A percentile compares a stretch with the other conserved stretches of the same genome.
Conservation (phyloP, 2,329 filamentous ascomycete genomes). For the Keithomyces neogunnii region DNA sequence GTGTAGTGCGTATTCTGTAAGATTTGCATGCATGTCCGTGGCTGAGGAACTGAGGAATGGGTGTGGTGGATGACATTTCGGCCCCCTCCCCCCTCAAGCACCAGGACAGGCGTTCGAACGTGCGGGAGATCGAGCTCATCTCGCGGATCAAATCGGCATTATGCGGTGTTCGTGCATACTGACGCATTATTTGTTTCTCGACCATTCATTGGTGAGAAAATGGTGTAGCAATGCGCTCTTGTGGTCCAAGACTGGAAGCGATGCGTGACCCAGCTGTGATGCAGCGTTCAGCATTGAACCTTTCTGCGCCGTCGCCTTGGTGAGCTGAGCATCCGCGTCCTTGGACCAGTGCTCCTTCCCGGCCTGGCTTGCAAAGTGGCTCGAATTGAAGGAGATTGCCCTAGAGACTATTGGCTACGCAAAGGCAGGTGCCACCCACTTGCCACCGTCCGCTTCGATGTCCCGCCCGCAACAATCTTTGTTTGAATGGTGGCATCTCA, state of each 20-base stretch:
- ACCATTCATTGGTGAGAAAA: background rate
- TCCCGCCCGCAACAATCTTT: background rate
- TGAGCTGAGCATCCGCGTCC: background rate
- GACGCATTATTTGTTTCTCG: background rate
- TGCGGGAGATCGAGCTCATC: background rate
- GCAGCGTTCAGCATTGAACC: background rate
- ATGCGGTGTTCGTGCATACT: background rate
- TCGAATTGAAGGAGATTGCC: background rate
- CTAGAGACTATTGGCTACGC: background rate
- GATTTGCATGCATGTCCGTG: background rate
- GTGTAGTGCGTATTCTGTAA: background rate
- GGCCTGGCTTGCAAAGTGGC: background rate
- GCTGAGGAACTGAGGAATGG: background rate
- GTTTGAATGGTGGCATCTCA: too few relatives aligned
- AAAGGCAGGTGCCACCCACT: background rate
- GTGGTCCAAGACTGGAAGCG: too few relatives aligned
- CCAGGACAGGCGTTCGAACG: background rate
- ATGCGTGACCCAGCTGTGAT: too few relatives aligned
- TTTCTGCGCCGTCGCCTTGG: background rate
- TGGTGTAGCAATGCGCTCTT: background rate
- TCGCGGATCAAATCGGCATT: background rate
- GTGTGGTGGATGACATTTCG: background rate
- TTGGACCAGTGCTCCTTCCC: background rate
- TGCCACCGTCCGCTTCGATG: background rate
- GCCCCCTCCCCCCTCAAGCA: too few relatives aligned